Evolutionary conservation across 2,329 filamentous ascomycete species (phyloP).

Genomic region (Sclerotinia nivalis): DNA sequence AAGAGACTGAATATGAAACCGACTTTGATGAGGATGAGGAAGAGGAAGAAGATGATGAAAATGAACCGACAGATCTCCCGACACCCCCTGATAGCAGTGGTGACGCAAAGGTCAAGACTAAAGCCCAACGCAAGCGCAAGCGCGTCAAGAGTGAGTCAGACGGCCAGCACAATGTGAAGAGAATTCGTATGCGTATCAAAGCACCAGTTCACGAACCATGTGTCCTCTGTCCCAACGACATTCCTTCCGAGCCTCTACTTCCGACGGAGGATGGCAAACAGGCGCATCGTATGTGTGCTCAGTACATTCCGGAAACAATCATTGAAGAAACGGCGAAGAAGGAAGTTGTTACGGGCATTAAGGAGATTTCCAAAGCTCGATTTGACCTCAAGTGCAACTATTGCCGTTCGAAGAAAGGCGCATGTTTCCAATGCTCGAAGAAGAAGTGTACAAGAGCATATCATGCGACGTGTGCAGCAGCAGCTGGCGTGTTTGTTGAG

Average conservation of each 20-base stretch:
- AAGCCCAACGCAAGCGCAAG: conserved; percentile 67
- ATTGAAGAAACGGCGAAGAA: conserved; percentile 66
- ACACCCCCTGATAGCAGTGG: conserved; percentile 74
- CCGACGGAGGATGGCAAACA: conserved; percentile 84
- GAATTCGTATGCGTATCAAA: conserved; percentile 73
- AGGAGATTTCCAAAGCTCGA: conserved; percentile 81
- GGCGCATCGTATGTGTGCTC: conserved; percentile 84
- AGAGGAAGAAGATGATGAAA: conserved; percentile 61
- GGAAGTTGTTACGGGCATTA: conserved; percentile 76
- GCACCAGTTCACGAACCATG: conserved; percentile 74
- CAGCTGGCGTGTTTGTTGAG: conserved; percentile 90
- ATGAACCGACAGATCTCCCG: conserved; percentile 67
- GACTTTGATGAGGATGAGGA: conserved; percentile 72
- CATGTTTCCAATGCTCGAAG: conserved; percentile 93
- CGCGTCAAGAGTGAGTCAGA: conserved; percentile 50
- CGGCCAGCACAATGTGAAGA: conserved; percentile 58
- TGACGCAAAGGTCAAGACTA: conserved; percentile 61
- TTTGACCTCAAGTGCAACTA: conserved; percentile 92
- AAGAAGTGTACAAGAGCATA: conserved; percentile 94
- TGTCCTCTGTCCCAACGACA: conserved; percentile 88
- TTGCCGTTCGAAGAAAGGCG: conserved; percentile 91
- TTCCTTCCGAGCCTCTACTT: conserved; percentile 77
- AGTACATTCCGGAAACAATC: conserved; percentile 90
- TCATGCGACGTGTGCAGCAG: conserved; percentile 90
- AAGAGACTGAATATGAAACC: conserved; percentile 81